Evolutionary conservation across 2,329 filamentous ascomycete genomes (phyloP).

Genomic region (Davidsoniella australis): DNA sequence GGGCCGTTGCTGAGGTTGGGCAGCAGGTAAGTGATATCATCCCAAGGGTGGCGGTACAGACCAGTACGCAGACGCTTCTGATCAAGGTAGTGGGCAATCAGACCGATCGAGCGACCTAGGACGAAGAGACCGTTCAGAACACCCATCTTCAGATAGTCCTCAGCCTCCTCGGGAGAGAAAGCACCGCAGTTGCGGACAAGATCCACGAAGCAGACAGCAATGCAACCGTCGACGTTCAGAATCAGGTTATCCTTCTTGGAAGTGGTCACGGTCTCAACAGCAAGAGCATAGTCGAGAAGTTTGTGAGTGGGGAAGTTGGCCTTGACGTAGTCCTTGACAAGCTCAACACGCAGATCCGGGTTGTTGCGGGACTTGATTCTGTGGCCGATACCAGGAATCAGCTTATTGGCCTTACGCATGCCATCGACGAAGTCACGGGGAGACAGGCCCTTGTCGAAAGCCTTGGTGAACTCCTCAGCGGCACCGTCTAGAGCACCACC

Average conservation of each 20-base stretch:
- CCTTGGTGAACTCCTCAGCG: constrained; percentile 95
- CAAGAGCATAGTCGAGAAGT: constrained; percentile 95
- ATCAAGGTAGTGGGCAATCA: constrained; percentile 98
- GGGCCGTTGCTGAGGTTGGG: constrained; percentile 57
- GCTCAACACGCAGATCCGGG: constrained; percentile 96
- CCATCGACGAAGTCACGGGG: constrained; percentile 97
- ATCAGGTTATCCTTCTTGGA: constrained; percentile 99
- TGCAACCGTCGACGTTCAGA: constrained; percentile 94
- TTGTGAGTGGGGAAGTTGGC: constrained; percentile 96
- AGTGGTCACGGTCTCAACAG: constrained; percentile 93
- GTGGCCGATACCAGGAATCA: constrained; percentile 97
- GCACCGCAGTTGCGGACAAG: constrained; percentile 94
- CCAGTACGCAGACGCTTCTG: constrained; percentile 98
- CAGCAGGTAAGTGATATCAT: constrained; percentile 90
- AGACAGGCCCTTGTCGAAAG: constrained; percentile 93
- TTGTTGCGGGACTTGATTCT: constrained; percentile 99
- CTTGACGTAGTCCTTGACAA: constrained; percentile 97
- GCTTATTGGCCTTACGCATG: constrained; percentile 99
- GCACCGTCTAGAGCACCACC: constrained; percentile 96
- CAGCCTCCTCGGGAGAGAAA: constrained; percentile 87
- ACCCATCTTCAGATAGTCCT: constrained; percentile 98
- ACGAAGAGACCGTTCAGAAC: constrained; percentile 99
- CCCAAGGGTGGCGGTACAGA: constrained; percentile 98
- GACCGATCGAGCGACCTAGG: constrained; percentile 87
- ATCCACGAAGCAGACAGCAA: constrained; percentile 98